These are phyloP conservation scores for Flaveria bidentis DNA, from an alignment of 129 eudicot genomes.

Conservation along the genomic window DNA sequence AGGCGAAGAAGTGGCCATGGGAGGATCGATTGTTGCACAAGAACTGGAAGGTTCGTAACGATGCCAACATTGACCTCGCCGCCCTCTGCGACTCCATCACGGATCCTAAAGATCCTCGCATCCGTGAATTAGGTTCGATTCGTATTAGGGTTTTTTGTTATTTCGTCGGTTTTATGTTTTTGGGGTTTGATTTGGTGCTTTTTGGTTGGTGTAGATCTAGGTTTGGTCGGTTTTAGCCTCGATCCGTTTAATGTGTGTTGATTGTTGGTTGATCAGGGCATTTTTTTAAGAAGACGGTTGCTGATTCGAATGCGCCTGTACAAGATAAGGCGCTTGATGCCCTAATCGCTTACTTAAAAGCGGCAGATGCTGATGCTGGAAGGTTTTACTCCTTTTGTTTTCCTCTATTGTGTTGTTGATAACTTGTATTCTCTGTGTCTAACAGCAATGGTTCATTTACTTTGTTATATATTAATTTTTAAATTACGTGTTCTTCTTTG, in stretches of 20 bases:
- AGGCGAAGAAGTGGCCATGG: conserved; percentile 94
- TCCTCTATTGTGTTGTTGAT: neutral
- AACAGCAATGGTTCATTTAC: too few relatives aligned
- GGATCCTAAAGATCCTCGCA: conserved; percentile 95
- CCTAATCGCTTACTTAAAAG: conserved; percentile 70
- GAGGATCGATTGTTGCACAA: conserved; percentile 89
- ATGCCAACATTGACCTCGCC: conserved; percentile 89
- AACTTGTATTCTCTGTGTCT: neutral
- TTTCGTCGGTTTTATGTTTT: neutral
- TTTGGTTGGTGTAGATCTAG: conserved; percentile 38
- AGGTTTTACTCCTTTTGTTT: conserved; percentile 44
- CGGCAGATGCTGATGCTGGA: conserved; percentile 93
- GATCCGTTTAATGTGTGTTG: conserved; percentile 43
- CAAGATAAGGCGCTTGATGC: conserved; percentile 99
- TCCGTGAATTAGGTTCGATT: conserved; percentile 85
- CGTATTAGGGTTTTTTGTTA: conserved; percentile 20
- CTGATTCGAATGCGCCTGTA: conserved; percentile 96
- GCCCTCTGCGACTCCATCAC: conserved; percentile 69
- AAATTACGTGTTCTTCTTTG: neutral
- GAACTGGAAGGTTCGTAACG: conserved; percentile 98
- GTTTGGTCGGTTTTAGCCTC: conserved; percentile 22
- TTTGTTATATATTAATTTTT: neutral
- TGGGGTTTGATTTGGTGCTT: neutral
- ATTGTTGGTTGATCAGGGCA: conserved; percentile 49
- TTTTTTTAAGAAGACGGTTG: conserved; percentile 78